phyloP scores from a whole-genome alignment of 1,284 basidiomycete genomes.

The Singerocomus rubriflavus region DNA sequence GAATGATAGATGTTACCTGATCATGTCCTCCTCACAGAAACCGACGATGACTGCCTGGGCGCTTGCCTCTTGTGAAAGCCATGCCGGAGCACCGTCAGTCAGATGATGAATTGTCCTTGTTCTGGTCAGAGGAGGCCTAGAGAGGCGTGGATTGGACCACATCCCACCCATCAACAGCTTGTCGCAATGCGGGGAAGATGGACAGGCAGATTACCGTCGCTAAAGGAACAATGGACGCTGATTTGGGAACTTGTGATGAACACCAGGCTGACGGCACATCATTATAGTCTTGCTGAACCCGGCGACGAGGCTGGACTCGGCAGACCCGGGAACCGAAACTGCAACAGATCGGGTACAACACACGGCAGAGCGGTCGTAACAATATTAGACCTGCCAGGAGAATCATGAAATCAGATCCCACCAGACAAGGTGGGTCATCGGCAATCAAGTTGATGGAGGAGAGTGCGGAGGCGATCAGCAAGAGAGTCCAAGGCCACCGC shows the following conservation, averaged over 20 bases:
- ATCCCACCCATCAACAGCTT: slow-evolving; percentile 23
- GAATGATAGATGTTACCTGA: slow-evolving; percentile 14
- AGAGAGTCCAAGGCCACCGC: background rate
- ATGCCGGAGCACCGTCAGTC: slow-evolving; percentile 1
- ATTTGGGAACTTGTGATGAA: slow-evolving; percentile 5
- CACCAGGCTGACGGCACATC: slow-evolving; percentile 3
- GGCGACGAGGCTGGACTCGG: slow-evolving; percentile 5
- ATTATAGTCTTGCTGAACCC: slow-evolving; percentile 13
- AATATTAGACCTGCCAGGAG: background rate
- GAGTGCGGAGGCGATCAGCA: background rate
- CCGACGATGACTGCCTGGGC: no score
- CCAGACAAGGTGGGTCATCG: background rate
- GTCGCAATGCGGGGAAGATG: slow-evolving; percentile 19
- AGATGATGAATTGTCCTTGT: background rate
- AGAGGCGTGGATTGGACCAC: background rate
- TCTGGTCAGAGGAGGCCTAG: background rate
- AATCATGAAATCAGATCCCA: background rate
- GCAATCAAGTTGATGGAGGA: slow-evolving; percentile 3
- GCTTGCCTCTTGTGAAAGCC: no score
- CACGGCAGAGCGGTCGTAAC: background rate
- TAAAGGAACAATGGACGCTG: slow-evolving; percentile 4
- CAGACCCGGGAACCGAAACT: slow-evolving; percentile 11
- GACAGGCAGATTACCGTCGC: slow-evolving; percentile 10
- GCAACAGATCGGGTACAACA: background rate
- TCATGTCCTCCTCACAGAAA: background rate